Conservation (phyloP, 1,284 basidiomycete genomes). For the Sporisorium scitamineum region DNA sequence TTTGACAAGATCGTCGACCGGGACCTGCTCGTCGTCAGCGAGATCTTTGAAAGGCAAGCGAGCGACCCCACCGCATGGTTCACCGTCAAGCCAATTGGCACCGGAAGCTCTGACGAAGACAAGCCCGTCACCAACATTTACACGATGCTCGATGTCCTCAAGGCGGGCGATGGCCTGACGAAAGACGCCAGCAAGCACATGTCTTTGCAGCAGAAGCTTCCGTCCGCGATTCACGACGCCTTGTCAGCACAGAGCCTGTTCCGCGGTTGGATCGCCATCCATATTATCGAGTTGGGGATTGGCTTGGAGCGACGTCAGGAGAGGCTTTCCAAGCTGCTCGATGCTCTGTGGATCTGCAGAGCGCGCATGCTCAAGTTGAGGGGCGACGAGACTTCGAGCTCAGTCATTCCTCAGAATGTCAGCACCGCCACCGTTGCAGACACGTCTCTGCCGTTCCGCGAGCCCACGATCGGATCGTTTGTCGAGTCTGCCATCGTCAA, state of each 20-base stretch:
- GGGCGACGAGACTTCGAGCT: constrained; percentile 16
- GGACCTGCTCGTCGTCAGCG: constrained; percentile 58
- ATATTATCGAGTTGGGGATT: constrained; percentile 62
- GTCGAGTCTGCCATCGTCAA: constrained; percentile 63
- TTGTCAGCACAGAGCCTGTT: constrained; percentile 60
- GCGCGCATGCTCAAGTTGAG: constrained; percentile 57
- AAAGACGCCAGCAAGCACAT: constrained; percentile 9
- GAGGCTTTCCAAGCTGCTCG: constrained; percentile 60
- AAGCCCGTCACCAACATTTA: constrained; percentile 61
- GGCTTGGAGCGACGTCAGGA: constrained; percentile 56
- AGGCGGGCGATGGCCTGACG: constrained; percentile 5
- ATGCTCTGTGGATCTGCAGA: constrained; percentile 63
- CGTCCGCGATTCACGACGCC: constrained; percentile 56
- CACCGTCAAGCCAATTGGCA: constrained; percentile 28
- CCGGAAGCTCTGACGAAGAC: constrained; percentile 42
- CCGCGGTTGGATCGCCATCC: constrained; percentile 63
- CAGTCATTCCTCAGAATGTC: constrained; percentile 7
- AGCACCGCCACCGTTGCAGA: constrained; percentile 15
- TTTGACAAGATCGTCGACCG: constrained; percentile 62
- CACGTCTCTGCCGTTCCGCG: constrained; percentile 47
- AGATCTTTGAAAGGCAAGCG: constrained; percentile 59
- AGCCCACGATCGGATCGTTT: constrained; percentile 62
- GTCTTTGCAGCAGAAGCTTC: constrained; percentile 51
- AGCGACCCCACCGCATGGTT: constrained; percentile 56
- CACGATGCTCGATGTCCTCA: constrained; percentile 57